phyloP scores from a whole-genome alignment of 1,284 basidiomycete species.

The Wallemia mellicola region DNA sequence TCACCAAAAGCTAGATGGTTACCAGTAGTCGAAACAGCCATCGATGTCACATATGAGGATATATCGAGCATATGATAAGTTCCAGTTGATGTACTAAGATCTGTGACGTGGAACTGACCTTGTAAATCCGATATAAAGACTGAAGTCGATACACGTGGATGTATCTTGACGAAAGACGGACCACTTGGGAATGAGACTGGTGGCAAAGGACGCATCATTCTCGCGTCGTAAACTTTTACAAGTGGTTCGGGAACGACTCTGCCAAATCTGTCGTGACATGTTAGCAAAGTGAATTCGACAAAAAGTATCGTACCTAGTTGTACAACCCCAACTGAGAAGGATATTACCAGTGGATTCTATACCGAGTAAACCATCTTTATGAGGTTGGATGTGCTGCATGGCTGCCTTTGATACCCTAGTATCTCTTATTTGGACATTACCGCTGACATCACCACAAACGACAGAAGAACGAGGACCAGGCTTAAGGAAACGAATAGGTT shows the following conservation, averaged over 20 bases:
- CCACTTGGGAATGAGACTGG: constrained; percentile 67
- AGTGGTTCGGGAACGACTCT: constrained; percentile 68
- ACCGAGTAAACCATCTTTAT: constrained; percentile 10
- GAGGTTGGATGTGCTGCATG: constrained; percentile 5
- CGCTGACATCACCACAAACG: constrained; percentile 4
- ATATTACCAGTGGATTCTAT: background rate
- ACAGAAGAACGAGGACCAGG: constrained; percentile 4
- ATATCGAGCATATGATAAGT: constrained; percentile 30
- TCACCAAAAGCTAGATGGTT: constrained; percentile 82
- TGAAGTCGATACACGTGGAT: constrained; percentile 49
- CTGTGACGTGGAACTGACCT: constrained; percentile 69
- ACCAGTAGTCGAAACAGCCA: constrained; percentile 55
- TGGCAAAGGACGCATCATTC: constrained; percentile 44
- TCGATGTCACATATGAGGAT: constrained; percentile 43
- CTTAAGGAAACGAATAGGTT: constrained; percentile 4
- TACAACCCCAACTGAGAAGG: constrained; percentile 3
- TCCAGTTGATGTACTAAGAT: constrained; percentile 33
- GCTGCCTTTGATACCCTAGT: constrained; percentile 3
- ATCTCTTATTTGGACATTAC: constrained; percentile 4
- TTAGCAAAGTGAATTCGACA: background rate
- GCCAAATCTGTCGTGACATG: constrained; percentile 30
- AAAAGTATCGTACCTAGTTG: constrained; percentile 2
- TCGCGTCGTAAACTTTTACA: constrained; percentile 72
- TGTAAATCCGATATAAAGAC: constrained; percentile 53
- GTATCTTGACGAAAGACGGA: constrained; percentile 53